Evolutionary conservation across 768 basidiomycete genomes (phyloP).

Genomic region (Trametes cinnabarina): DNA sequence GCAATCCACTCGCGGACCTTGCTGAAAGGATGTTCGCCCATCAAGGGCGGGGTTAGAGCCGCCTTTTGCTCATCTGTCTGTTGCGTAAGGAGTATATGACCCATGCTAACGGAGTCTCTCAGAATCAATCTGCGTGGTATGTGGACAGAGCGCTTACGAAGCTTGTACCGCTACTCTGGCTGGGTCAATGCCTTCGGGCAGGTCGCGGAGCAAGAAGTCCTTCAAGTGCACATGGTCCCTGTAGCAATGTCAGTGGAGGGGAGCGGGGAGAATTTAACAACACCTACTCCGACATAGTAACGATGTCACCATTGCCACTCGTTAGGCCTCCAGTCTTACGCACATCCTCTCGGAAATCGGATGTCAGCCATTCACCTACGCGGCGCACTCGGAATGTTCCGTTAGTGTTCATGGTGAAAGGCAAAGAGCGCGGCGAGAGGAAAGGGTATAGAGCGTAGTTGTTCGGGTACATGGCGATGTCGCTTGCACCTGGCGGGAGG

Average conservation of each 20-base stretch:
- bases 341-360: conserved; percentile 34
- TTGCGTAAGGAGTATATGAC: conserved; percentile 56
- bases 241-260: neutral
- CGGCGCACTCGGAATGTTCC: conserved; percentile 59
- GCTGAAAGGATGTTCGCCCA: conserved; percentile 38
- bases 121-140: neutral
- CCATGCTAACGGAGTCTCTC: conserved; percentile 43
- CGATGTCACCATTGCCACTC: conserved; percentile 33
- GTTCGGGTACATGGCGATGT: conserved; percentile 29
- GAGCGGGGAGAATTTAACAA: too few species aligned
- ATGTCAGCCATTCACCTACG: conserved; percentile 58
- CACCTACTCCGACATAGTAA: conserved; percentile 40
- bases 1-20: conserved; percentile 48
- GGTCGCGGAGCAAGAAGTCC: conserved; percentile 2
- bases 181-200: neutral
- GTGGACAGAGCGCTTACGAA: conserved; percentile 20
- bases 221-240: conserved; percentile 17
- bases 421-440: conserved; percentile 45
- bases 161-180: conserved; percentile 19
- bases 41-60: conserved; percentile 48
- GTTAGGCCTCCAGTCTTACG: conserved; percentile 39
- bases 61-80: conserved; percentile 32
- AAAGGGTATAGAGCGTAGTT: conserved; percentile 72
- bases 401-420: conserved; percentile 45
- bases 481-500: conserved; percentile 13